These are phyloP conservation scores for Prunus mira DNA, from an alignment of 306 rosid genomes.

Conservation along the genomic window DNA sequence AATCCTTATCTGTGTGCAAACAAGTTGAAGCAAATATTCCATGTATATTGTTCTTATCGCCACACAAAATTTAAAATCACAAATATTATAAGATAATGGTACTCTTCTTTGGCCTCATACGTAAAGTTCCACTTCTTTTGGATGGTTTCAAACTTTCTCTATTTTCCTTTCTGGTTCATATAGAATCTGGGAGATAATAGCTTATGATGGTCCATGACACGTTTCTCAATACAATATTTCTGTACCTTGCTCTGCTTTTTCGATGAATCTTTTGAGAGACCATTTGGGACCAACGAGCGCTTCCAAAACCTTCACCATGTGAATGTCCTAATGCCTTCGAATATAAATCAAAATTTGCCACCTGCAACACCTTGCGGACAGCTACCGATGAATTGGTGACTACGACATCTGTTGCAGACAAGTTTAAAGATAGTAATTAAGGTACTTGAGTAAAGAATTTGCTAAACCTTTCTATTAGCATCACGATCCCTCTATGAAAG, in stretches of 20 bases:
- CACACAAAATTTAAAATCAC: not conserved
- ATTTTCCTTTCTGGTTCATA: not conserved
- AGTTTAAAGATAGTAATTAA: not conserved
- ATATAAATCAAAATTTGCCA: not conserved
- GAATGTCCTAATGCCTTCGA: slow-evolving; percentile 2
- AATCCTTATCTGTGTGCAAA: not conserved
- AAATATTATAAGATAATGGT: not conserved
- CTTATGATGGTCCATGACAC: slow-evolving; percentile 13
- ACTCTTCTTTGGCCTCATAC: not conserved
- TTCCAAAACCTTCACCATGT: slow-evolving; percentile 8
- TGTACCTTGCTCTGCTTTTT: slow-evolving; percentile 10
- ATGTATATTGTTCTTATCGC: not conserved
- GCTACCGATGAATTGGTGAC: not conserved
- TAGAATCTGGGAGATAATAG: slow-evolving; percentile 1
- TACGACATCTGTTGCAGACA: not conserved
- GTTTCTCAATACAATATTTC: slow-evolving; percentile 2
- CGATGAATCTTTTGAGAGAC: slow-evolving; percentile 11
- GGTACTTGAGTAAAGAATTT: not conserved
- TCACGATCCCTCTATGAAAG: slow-evolving; percentile 43
- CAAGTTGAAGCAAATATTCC: not conserved
- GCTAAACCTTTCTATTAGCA: not conserved
- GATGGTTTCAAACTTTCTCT: not conserved
- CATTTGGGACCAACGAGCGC: not conserved
- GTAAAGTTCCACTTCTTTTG: not conserved
- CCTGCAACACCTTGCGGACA: not conserved